Evolutionary conservation across 768 basidiomycete species (phyloP).

Genomic region (Amanita rimosa): DNA sequence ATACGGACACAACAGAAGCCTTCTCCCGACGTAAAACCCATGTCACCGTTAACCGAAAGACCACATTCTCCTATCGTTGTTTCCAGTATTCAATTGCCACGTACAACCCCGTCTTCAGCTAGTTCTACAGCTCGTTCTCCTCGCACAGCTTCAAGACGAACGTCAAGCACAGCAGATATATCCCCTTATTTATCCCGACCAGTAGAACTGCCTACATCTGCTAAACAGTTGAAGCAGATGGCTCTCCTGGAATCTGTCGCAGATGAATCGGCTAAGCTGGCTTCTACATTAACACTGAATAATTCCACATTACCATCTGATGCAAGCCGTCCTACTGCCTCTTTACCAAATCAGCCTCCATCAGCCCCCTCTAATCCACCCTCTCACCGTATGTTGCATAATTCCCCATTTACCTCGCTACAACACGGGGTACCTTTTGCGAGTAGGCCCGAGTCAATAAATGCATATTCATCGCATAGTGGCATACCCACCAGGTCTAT

Average conservation of each 20-base stretch:
- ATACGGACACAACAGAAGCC: not conserved
- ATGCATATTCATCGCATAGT: conserved; percentile 11
- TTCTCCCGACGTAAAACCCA: not conserved
- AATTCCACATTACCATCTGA: conserved; percentile 1
- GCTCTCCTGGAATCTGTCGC: conserved; percentile 64
- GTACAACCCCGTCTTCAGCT: not conserved
- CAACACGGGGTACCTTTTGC: not conserved
- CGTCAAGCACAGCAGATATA: conserved; percentile 49
- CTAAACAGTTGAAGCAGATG: conserved; percentile 56
- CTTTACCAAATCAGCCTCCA: not conserved
- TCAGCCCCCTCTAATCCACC: not conserved
- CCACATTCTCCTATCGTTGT: not conserved
- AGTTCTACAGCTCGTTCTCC: conserved; percentile 11
- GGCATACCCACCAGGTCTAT: conserved; percentile 35
- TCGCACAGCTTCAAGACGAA: conserved; percentile 24
- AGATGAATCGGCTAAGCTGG: conserved; percentile 49
- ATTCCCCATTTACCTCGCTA: not conserved
- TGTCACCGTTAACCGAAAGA: not conserved
- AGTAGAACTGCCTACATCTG: conserved; percentile 41
- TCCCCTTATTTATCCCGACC: conserved; percentile 57
- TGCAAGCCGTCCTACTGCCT: not conserved
- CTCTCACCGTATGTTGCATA: not conserved
- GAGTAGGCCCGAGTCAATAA: not conserved
- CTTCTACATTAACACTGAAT: conserved; percentile 9
- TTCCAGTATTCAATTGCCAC: not conserved